Conservation (phyloP, 2,329 filamentous ascomycete genomes). For the Penicillium sp. region DNA sequence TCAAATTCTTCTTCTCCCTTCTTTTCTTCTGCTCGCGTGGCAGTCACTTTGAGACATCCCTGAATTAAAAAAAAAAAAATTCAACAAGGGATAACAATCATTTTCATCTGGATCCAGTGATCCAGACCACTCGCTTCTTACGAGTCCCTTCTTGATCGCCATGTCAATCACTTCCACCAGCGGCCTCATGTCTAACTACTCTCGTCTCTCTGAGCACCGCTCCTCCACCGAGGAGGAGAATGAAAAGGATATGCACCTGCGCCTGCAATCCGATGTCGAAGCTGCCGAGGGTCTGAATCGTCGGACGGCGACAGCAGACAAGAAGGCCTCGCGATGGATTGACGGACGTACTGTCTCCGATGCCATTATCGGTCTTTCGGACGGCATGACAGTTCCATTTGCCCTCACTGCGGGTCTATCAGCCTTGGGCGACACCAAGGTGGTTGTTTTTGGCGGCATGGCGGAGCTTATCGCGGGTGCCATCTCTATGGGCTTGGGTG, state of each 20-base stretch:
- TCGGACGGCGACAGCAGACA: constrained; percentile 23
- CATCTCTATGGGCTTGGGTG: constrained; percentile 79
- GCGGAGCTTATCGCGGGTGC: constrained; percentile 77
- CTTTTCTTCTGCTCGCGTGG: constrained; percentile 3
- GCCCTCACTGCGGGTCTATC: constrained; percentile 74
- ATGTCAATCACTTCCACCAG: constrained; percentile 43
- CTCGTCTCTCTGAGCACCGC: constrained; percentile 27
- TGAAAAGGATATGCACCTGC: constrained; percentile 37
- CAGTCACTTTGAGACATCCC: background rate
- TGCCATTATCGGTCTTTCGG: constrained; percentile 76
- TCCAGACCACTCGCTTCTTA: background rate
- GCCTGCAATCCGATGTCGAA: constrained; percentile 28
- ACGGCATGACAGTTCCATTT: constrained; percentile 80
- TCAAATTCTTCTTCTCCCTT: constrained; percentile 7
- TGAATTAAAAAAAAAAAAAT: background rate
- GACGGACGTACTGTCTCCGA: constrained; percentile 56
- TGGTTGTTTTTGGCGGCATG: constrained; percentile 74
- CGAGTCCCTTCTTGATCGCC: constrained; percentile 4
- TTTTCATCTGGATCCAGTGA: background rate
- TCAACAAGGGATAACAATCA: background rate
- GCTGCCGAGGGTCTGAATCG: constrained; percentile 16
- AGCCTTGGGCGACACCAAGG: constrained; percentile 65
- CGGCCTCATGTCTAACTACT: constrained; percentile 41
- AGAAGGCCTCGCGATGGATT: constrained; percentile 38
- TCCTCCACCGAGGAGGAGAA: constrained; percentile 39